Base-by-base conservation (phyloP, 495 filamentous ascomycete species). In the Astrothelium subdiscretum region DNA sequence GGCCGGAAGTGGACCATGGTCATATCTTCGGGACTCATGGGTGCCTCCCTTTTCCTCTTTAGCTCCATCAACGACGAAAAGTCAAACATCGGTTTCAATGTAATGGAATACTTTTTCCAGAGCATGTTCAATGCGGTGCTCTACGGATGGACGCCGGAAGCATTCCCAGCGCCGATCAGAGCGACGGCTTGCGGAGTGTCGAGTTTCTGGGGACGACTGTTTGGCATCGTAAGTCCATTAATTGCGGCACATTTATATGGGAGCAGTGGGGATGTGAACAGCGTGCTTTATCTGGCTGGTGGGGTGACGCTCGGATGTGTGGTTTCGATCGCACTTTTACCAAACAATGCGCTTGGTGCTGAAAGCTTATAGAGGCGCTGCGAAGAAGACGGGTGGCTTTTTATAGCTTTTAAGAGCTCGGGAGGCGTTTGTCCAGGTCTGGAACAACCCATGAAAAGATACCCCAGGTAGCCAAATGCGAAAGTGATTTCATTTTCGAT, bases 111-210 rank as follows among this genome's bases (percentile, higher is more conserved):
- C 66, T 77, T 79, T 64, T 78, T 80, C 67, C 76, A 80, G 60
- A 71, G 68, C 44, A 77, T 79, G 76, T 79, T 79, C 74, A 78
- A 82, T 60, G 80, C 78, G 13, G 74, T 83, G 4, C 75, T 83
- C 66, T 83, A 83, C 63, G 80, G 79, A 32, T 83, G 80, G 72
- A 83, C 80, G 1, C 80, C 80, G 0, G 80, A 83, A 67, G 80
- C 76, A 10, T 83, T 83, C 63, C 80, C 79, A 1, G 77, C 78
- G 1, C 77, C 79, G 0, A 79, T 81, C 43, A 70, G 81, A 43
- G 80, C 80, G 15, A 83, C 79, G 0, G 82, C 77, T 2, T 75
- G 75, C 12, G 80, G 81, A 1, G 68, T 81, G 0, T 80, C 81
- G 2, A 77, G 75, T 57, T 80, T 78, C 60, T 78, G 76, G 77